Base-by-base conservation (phyloP, 495 filamentous ascomycete genomes). In the Trichoderma asperelloides region DNA sequence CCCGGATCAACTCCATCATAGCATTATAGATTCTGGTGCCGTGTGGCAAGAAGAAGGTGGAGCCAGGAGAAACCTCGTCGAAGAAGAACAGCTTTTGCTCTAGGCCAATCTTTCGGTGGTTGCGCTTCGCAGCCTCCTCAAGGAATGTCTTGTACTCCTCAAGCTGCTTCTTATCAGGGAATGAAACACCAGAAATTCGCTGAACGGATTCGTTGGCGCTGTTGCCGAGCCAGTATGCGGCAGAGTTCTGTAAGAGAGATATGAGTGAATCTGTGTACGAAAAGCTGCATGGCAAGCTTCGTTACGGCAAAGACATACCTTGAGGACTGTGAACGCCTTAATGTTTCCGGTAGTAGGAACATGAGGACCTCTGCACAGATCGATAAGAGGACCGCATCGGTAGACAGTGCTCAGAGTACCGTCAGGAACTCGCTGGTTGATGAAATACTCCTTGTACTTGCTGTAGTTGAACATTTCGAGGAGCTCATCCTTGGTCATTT, bases 71-170 rank as follows among this genome's bases (percentile, higher is more conserved):
- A 25, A 87, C 80, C 62, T 97, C 92, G 70, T 96, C 86, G 78
- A 98, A 98, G 82, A 97, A 96, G 80, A 96, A 97, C 11, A 98
- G 86, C 74, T 98, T 93, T 73, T 98, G 95, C 47, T 97, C 93
- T 70, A 87, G 90, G 65, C 93, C 96, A 69, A 98, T 90, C 77
- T 88, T 88, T 40, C 93, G 81, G 69, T 98, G 95, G 73, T 97
- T 93, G 68, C 96, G 87, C 83, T 97, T 96, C 57, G 94, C 93
- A 11, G 95, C 95, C 74, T 98, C 96, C 74, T 97, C 95, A 9
- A 98, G 78, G 75, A 96, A 94, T 68, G 93, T 92, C 78, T 94
- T 86, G 78, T 97, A 90, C 69, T 94, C 92, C 16, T 87, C 84
- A 84, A 98, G 89, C 71, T 82, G 82, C 81, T 96, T 96, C 84